phyloP scores from a whole-genome alignment of 805 yeast genomes.

The Zygosaccharomyces pseudorouxii region DNA sequence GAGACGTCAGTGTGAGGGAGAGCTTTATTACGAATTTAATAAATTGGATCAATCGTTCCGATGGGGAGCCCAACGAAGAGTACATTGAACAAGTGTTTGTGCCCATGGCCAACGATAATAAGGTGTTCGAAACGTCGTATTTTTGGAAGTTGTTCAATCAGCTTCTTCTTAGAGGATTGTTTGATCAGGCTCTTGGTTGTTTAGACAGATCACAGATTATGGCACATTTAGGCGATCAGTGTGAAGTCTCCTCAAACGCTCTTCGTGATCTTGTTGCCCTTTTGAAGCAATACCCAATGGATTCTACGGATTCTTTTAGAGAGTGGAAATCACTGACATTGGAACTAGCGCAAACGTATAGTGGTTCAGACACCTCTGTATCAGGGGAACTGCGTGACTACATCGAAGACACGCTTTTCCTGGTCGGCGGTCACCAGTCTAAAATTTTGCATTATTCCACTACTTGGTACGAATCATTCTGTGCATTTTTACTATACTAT shows the following conservation, averaged over 20 bases:
- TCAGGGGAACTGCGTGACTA: conserved; percentile 28
- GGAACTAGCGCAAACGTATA: conserved; percentile 25
- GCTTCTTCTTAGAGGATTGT: conserved; percentile 56
- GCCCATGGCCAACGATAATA: conserved; percentile 40
- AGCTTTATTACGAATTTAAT: conserved; percentile 43
- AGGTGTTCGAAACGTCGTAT: conserved; percentile 38
- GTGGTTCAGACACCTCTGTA: conserved; percentile 22
- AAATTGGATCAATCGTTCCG: conserved; percentile 66
- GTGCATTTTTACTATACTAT: conserved; percentile 53
- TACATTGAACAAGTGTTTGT: conserved; percentile 42
- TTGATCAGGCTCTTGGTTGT: conserved; percentile 46
- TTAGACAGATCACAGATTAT: conserved; percentile 26
- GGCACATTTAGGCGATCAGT: conserved; percentile 16
- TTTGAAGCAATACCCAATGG: conserved; percentile 36
- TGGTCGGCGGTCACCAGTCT: conserved; percentile 38
- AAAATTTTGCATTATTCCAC: conserved; percentile 49
- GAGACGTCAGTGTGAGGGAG: conserved; percentile 33
- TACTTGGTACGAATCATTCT: conserved; percentile 65
- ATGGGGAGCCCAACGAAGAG: conserved; percentile 57
- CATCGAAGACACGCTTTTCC: conserved; percentile 32
- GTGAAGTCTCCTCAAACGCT: conserved; percentile 28
- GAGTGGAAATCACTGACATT: conserved; percentile 37
- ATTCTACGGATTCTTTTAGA: conserved; percentile 32
- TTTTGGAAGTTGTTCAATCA: conserved; percentile 64
- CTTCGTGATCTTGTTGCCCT: conserved; percentile 34